Evolutionary conservation across 2,329 filamentous ascomycete genomes (phyloP).

Genomic region (Ceratocystis smalleyi): DNA sequence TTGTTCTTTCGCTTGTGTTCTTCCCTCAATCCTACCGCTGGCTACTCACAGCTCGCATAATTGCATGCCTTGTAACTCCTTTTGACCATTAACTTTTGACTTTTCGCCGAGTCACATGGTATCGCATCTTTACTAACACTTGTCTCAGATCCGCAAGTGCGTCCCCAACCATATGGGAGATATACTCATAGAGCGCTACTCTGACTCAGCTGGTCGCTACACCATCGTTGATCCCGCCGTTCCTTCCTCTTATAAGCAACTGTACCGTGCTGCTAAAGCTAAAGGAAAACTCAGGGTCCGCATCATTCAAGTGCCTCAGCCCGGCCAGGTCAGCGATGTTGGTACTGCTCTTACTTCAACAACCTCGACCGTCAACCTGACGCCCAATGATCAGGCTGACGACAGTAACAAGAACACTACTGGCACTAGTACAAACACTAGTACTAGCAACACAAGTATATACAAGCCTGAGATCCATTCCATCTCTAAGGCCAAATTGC

Average conservation of each 20-base stretch:
- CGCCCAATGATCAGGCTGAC: not conserved
- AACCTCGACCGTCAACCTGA: not conserved
- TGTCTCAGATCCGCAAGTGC: constrained; percentile 47
- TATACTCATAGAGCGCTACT: constrained; percentile 76
- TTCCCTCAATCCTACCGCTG: not conserved
- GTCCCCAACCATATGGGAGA: constrained; percentile 42
- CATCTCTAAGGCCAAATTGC: not conserved
- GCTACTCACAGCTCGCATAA: no score
- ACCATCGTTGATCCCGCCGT: not conserved
- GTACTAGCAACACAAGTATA: no score
- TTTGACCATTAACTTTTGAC: constrained; percentile 15
- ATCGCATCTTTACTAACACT: not conserved
- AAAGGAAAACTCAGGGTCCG: constrained; percentile 93
- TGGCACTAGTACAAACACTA: no score
- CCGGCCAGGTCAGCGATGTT: not conserved
- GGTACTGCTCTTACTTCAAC: not conserved
- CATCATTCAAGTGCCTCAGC: constrained; percentile 33
- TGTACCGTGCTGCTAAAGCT: constrained; percentile 90
- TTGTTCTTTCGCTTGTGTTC: not conserved
- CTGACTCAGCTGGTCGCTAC: constrained; percentile 74
- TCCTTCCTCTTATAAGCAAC: constrained; percentile 64
- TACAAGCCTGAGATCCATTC: not conserved
- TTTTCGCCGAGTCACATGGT: constrained; percentile 5
- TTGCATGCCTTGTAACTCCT: no score
- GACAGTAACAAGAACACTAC: not conserved